Evolutionary conservation across 257 asterid genomes (phyloP).

Genomic region (Solanum megistacrolobum): DNA sequence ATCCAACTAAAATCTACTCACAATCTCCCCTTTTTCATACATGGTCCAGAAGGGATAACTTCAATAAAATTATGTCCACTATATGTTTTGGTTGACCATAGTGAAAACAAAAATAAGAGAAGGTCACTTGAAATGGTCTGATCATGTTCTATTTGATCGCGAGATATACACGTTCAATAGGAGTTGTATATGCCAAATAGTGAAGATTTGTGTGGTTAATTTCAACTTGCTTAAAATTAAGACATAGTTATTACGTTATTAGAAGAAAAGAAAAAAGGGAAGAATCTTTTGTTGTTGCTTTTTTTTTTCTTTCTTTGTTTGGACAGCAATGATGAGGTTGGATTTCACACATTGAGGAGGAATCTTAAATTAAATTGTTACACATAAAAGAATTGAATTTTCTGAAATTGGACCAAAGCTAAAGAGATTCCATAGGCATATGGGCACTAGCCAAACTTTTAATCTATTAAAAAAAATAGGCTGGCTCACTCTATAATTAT

Average conservation of each 20-base stretch:
- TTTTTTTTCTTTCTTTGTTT: background rate
- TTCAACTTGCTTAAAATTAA: background rate
- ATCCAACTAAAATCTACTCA: conserved; percentile 9
- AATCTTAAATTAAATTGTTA: background rate
- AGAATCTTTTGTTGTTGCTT: background rate
- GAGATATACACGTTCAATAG: background rate
- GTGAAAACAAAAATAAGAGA: background rate
- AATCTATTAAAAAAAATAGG: background rate
- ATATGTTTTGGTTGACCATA: conserved; percentile 1
- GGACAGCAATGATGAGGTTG: background rate
- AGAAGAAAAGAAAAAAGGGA: background rate
- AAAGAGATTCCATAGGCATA: background rate
- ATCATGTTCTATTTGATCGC: background rate
- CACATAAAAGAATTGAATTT: background rate
- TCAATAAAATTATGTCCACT: conserved; percentile 3
- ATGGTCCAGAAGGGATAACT: background rate
- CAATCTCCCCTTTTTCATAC: background rate
- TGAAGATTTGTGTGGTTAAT: background rate
- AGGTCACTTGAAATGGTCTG: background rate
- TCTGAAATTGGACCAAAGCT: background rate
- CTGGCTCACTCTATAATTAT: background rate
- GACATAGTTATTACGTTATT: background rate
- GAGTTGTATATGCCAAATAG: background rate
- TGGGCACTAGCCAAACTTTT: background rate
- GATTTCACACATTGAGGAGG: background rate